Percentiles rank a stretch among this genome's conserved stretches.
phyloP scores from a whole-genome alignment of 75 land plant genomes.

The Pinus albicaulis region DNA sequence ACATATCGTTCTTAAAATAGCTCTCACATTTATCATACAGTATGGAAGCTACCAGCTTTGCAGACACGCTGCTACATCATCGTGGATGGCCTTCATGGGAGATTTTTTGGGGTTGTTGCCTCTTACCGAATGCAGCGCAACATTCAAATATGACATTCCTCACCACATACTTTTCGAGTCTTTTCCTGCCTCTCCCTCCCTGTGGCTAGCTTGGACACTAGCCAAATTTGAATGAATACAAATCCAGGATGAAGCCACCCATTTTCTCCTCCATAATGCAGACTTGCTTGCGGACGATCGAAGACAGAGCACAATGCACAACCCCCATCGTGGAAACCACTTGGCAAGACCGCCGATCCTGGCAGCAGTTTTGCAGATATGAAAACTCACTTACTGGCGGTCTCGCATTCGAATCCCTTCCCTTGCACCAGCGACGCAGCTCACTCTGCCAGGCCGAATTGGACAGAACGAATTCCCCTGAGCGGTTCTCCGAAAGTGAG shows the following conservation, averaged over 20 bases:
- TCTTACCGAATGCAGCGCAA: neutral
- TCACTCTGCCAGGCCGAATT: conserved; percentile 2
- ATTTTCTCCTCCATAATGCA: neutral
- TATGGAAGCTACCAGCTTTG: neutral
- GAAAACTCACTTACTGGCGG: too few relatives aligned
- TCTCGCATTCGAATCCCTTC: too few relatives aligned
- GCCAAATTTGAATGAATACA: neutral
- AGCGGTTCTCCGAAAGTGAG: neutral
- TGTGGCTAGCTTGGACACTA: neutral
- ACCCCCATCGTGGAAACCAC: neutral
- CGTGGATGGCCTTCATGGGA: neutral
- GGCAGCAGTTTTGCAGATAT: too few relatives aligned
- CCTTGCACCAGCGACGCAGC: neutral
- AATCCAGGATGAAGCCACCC: too few relatives aligned
- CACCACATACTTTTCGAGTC: neutral
- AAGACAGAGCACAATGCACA: neutral
- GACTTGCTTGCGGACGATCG: too few relatives aligned
- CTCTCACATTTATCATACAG: neutral
- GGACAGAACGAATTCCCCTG: neutral
- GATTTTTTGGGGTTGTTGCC: too few relatives aligned
- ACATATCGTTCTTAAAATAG: neutral
- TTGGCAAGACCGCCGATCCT: neutral
- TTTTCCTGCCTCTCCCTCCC: neutral
- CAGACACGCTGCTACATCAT: neutral
- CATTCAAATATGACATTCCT: neutral